Percentiles rank a stretch among this genome's conserved stretches.
Conservation (phyloP, 148 eudicot genomes). For the Cornus controversa region DNA sequence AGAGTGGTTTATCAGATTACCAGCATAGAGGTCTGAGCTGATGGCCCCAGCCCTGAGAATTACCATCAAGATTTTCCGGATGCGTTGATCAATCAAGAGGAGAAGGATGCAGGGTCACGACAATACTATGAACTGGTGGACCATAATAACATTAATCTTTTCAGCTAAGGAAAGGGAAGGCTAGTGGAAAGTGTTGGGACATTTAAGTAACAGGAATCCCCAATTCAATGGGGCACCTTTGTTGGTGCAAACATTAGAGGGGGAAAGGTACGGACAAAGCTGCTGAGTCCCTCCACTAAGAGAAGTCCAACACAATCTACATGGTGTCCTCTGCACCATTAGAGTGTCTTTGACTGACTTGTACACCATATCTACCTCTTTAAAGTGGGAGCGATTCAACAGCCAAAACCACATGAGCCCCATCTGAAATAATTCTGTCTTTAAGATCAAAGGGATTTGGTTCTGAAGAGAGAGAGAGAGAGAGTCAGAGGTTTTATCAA, state of each 20-base stretch:
- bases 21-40: too few species aligned
- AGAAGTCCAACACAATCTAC: background rate
- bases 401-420: constrained; percentile 3
- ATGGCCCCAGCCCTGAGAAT: too few species aligned
- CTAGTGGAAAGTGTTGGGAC: background rate
- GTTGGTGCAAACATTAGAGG: too few species aligned
- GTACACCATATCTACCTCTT: background rate
- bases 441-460: background rate
- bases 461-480: background rate
- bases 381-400: background rate
- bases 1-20: too few species aligned
- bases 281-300: too few species aligned
- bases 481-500: background rate
- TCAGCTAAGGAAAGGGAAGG: background rate
- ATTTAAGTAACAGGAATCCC: background rate
- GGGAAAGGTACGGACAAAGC: too few species aligned
- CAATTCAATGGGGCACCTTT: too few species aligned
- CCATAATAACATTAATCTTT: constrained; percentile 3
- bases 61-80: too few species aligned
- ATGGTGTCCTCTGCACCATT: background rate
- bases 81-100: too few species aligned
- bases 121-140: background rate
- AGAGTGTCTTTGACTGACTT: background rate
- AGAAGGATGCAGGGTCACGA: background rate
- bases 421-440: background rate